These are phyloP conservation scores for Saksenaea oblongispora DNA, from an alignment of 371 early-diverging fungal genomes.

Conservation along the genomic window DNA sequence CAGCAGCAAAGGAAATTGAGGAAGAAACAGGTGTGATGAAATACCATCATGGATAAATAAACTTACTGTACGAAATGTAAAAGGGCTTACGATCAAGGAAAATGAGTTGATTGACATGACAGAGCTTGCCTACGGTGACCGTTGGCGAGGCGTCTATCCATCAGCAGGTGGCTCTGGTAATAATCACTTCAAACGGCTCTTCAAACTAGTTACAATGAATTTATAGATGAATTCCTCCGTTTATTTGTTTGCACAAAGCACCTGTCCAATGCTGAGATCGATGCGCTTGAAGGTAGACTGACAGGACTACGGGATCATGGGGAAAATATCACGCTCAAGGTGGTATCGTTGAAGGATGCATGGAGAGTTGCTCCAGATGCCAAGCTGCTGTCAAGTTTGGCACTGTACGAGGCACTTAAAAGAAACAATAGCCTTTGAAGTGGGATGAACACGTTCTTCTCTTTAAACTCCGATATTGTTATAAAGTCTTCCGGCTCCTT, in stretches of 20 bases:
- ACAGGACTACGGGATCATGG: constrained; percentile 78
- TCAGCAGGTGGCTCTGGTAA: constrained; percentile 76
- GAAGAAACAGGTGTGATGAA: constrained; percentile 59
- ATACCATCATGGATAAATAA: not conserved
- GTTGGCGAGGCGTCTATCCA: constrained; percentile 69
- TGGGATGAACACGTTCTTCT: not conserved
- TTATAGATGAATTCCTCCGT: constrained; percentile 72
- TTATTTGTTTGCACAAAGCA: constrained; percentile 70
- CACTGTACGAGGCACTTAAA: constrained; percentile 63
- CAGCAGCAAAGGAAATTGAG: constrained; percentile 67
- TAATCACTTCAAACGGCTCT: not conserved
- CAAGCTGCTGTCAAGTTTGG: constrained; percentile 70
- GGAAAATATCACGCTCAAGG: constrained; percentile 71
- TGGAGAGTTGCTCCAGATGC: constrained; percentile 72
- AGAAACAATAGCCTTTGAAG: not conserved
- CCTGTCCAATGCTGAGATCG: constrained; percentile 53
- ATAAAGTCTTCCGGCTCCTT: not conserved
- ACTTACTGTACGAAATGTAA: not conserved
- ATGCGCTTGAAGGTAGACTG: constrained; percentile 62
- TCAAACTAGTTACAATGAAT: not conserved
- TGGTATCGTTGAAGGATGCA: constrained; percentile 66
- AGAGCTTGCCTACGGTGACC: constrained; percentile 49
- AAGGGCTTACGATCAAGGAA: constrained; percentile 61
- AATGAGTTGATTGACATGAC: constrained; percentile 73
- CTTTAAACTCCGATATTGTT: not conserved